phyloP scores from a whole-genome alignment of 2,329 filamentous ascomycete species.

The Colletotrichum agaves region DNA sequence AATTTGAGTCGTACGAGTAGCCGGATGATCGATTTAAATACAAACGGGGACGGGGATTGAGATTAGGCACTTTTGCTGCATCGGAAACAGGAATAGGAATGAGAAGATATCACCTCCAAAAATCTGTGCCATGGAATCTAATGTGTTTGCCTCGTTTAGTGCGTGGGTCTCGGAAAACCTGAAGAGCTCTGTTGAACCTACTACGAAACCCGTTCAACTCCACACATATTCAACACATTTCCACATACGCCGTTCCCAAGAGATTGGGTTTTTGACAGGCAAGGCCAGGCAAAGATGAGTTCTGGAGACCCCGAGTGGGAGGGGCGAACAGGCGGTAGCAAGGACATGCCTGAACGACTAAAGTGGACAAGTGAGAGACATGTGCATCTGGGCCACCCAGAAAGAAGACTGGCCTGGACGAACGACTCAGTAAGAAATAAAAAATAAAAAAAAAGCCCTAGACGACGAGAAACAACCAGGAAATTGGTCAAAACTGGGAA shows the following conservation, averaged over 20 bases:
- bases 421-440: no score
- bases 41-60: not conserved
- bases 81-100: not conserved
- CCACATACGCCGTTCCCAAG: not conserved
- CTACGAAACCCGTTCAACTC: not conserved
- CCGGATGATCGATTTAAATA: not conserved
- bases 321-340: not conserved
- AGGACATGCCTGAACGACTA: slow-evolving; percentile 3
- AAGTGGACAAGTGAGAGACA: not conserved
- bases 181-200: not conserved
- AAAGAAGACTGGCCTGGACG: no score
- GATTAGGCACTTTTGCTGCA: not conserved
- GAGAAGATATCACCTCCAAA: not conserved
- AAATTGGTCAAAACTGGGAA: no score
- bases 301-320: no score
- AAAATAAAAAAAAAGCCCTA: no score
- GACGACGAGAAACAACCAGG: no score
- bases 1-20: slow-evolving; percentile 33
- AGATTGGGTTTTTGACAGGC: slow-evolving; percentile 3
- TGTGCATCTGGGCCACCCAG: no score
- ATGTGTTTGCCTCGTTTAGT: no score
- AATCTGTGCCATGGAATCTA: no score
- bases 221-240: not conserved
- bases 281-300: not conserved
- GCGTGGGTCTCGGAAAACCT: not conserved